Percentiles rank a stretch among this genome's conserved stretches.
phyloP scores from a whole-genome alignment of 1,139 yeast species.

The Spencermartinsiella ligniputridi region DNA sequence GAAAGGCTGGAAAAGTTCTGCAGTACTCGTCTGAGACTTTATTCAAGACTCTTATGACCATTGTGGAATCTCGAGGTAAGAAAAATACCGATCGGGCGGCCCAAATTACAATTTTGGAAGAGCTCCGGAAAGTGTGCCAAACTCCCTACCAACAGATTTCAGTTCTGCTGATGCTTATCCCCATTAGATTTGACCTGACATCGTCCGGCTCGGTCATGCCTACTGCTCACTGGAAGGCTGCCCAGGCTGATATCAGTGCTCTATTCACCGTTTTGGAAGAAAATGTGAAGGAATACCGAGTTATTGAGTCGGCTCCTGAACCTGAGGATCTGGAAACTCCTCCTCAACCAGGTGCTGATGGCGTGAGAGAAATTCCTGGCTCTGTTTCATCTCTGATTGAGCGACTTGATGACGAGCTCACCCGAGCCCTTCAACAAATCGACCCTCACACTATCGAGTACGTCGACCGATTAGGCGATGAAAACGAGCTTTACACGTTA shows the following conservation, averaged over 20 bases:
- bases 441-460: constrained; percentile 97
- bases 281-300: constrained; percentile 54
- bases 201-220: constrained; percentile 72
- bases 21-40: constrained; percentile 43
- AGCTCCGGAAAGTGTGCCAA: constrained; percentile 48
- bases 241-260: constrained; percentile 56
- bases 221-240: constrained; percentile 71
- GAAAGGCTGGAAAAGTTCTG: constrained; percentile 39
- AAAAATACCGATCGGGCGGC: constrained; percentile 83
- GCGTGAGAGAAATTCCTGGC: constrained; percentile 74
- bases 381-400: constrained; percentile 83
- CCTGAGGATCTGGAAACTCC: constrained; percentile 71
- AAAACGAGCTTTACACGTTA: constrained; percentile 66
- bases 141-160: constrained; percentile 72
- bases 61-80: constrained; percentile 91
- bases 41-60: constrained; percentile 67
- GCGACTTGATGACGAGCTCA: constrained; percentile 92
- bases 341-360: constrained; percentile 68
- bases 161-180: constrained; percentile 75
- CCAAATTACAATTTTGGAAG: constrained; percentile 70
- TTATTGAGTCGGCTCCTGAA: constrained; percentile 69
- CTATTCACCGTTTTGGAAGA: constrained; percentile 67
- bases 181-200: constrained; percentile 76
- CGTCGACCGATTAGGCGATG: constrained; percentile 86
- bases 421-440: constrained; percentile 76